Conservation (phyloP, 345 rosid species). For the Cochlearia excelsa region DNA sequence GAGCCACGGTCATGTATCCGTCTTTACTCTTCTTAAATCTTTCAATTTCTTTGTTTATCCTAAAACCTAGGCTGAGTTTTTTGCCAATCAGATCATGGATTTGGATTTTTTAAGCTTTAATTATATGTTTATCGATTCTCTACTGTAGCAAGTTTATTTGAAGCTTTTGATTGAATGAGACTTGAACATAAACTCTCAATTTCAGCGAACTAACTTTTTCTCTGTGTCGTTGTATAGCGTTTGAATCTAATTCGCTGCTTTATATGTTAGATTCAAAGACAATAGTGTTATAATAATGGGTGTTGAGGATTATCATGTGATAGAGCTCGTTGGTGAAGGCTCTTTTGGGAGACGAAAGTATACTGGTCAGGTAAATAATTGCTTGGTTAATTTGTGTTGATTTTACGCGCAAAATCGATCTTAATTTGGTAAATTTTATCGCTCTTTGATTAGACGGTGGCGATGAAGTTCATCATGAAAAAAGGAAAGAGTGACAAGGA, state of each 20-base stretch:
- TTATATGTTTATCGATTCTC: not conserved
- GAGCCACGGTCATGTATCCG: constrained; percentile 3
- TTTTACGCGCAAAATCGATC: not conserved
- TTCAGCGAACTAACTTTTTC: no score
- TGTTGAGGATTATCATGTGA: constrained; percentile 83
- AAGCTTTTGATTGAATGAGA: no score
- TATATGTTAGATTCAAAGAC: constrained; percentile 19
- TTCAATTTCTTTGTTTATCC: constrained; percentile 8
- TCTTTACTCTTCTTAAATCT: constrained; percentile 8
- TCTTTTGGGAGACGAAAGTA: constrained; percentile 86
- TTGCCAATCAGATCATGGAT: constrained; percentile 16
- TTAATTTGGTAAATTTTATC: constrained; percentile 9
- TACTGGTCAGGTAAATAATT: constrained; percentile 68
- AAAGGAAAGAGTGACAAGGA: constrained; percentile 94
- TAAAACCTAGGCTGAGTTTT: not conserved
- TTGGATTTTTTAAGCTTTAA: constrained; percentile 4
- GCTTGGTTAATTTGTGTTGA: not conserved
- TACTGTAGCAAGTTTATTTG: no score
- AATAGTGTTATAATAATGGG: constrained; percentile 46
- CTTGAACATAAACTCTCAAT: no score
- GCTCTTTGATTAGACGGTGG: constrained; percentile 61
- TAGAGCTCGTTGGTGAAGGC: constrained; percentile 97
- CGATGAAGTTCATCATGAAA: constrained; percentile 95
- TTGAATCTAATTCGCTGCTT: constrained; percentile 7
- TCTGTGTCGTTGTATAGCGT: not conserved